A percentile compares a stretch with the other conserved stretches of the same genome.
Evolutionary conservation across 1,139 yeast species (phyloP).

Genomic region (Yarrowia galli): DNA sequence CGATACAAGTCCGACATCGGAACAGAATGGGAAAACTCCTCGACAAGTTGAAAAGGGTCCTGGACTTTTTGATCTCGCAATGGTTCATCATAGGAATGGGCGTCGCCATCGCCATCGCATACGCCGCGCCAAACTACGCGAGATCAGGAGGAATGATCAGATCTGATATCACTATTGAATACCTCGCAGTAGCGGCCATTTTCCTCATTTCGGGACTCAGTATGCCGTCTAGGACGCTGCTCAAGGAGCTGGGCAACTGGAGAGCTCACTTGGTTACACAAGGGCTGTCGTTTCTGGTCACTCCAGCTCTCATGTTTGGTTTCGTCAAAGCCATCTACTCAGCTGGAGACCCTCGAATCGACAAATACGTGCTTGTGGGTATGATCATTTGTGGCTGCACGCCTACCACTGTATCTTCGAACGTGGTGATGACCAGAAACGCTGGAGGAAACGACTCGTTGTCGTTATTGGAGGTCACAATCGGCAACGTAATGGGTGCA

Average conservation of each 20-base stretch:
- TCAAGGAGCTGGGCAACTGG: conserved; percentile 72
- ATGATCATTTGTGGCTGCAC: conserved; percentile 82
- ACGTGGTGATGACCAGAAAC: conserved; percentile 84
- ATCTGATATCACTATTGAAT: conserved; percentile 78
- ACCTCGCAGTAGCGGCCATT: conserved; percentile 86
- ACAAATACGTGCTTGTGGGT: conserved; percentile 79
- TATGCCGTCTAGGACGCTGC: conserved; percentile 68
- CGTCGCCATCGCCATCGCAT: conserved; percentile 74
- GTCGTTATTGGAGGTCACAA: conserved; percentile 81
- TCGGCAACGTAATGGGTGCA: conserved; percentile 85
- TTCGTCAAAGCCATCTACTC: conserved; percentile 70
- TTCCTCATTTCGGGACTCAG: conserved; percentile 82
- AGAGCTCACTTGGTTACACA: conserved; percentile 80
- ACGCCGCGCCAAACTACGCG: conserved; percentile 81
- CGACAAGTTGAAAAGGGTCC: conserved; percentile 1
- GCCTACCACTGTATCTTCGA: conserved; percentile 90
- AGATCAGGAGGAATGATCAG: conserved; percentile 78
- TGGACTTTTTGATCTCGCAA: conserved; percentile 44
- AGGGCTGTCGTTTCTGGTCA: conserved; percentile 71
- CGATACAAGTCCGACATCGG: conserved; percentile 12
- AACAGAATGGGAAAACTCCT: not conserved
- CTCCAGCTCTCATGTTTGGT: conserved; percentile 79
- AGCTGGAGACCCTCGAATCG: conserved; percentile 63
- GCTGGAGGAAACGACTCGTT: conserved; percentile 83
- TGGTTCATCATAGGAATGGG: conserved; percentile 84